Conservation (phyloP, 2,329 filamentous ascomycete genomes). For the Ophiocordyceps camponoti-saundersi region DNA sequence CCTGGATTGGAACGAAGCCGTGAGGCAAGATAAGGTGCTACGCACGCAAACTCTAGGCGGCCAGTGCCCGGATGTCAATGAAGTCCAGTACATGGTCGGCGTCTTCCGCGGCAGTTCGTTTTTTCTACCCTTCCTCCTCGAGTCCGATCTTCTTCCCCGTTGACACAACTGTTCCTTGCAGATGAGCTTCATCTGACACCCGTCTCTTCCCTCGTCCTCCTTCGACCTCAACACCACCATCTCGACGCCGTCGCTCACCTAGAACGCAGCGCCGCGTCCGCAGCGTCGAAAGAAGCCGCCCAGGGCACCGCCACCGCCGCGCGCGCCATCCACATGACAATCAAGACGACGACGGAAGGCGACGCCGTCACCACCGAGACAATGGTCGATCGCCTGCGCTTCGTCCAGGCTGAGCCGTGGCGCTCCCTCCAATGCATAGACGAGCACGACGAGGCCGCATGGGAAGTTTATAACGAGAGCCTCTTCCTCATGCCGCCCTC, state of each 20-base stretch:
- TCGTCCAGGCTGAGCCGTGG: constrained; percentile 74
- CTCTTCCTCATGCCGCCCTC: constrained; percentile 28
- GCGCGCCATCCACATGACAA: constrained; percentile 70
- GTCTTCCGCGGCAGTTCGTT: constrained; percentile 67
- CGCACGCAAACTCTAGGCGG: constrained; percentile 74
- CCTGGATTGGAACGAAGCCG: constrained; percentile 47
- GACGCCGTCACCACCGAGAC: constrained; percentile 50
- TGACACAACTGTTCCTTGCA: constrained; percentile 17
- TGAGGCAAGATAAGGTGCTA: constrained; percentile 54
- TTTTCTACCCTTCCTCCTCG: neutral
- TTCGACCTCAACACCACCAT: constrained; percentile 85
- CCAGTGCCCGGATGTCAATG: constrained; percentile 50
- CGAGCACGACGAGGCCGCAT: constrained; percentile 61
- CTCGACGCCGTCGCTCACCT: constrained; percentile 71
- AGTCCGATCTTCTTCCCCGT: neutral
- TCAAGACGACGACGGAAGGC: constrained; percentile 58
- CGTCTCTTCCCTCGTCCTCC: constrained; percentile 66
- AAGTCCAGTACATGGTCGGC: constrained; percentile 78
- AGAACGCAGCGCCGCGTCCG: constrained; percentile 28
- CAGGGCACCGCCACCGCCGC: constrained; percentile 30
- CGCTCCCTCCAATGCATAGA: constrained; percentile 62
- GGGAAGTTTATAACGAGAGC: constrained; percentile 57
- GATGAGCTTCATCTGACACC: constrained; percentile 78
- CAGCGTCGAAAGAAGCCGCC: constrained; percentile 17
- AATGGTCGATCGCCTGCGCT: constrained; percentile 57